Base-by-base conservation (phyloP, 495 filamentous ascomycete species). In the Tuber brumale region DNA sequence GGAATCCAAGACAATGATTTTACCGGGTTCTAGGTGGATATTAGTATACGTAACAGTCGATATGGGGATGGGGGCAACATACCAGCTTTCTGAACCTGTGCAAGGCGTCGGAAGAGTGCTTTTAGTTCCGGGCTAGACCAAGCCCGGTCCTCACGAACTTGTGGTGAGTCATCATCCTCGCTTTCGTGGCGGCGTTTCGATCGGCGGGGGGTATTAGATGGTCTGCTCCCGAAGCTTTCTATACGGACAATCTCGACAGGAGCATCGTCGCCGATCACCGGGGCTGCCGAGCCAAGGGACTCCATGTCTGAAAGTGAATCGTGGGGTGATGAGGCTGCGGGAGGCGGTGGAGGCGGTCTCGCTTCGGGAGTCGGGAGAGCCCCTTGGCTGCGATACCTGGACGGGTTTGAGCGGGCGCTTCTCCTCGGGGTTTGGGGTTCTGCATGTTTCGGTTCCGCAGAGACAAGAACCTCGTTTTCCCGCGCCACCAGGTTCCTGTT, bases 81-180 rank as follows among this genome's bases (percentile, higher is more conserved):
- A 31, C 57, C 57, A 10, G 57, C 57, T 31, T 66, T 31, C n/a
- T 66, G 57, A n/a, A 66, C 57, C 27, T 66, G 57, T 1, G 57
- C 14, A 66, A 66, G 57, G 57, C 57, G 57, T 66, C 57, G n/a
- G 27, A 66, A 66, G 27, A 66, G 57, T 31, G 57, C n/a, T 18
- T 66, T 66, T 16, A 66, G 57, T 66, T 66, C 57, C n/a, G 57
- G 57, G 27, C n/a, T 66, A 31, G 57, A 66, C 57, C 57, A 66
- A 18, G 57, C 57, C 57, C 57, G 57, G 57, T 66, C 57, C 57
- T 66, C 57, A 2, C 57, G 57, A 3, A 66, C 57, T 16, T 31
- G 57, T 12, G 57, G 57, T 66, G 57, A 66, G 57, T 31, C n/a
- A 9, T 31, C 57, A 66, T 31, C 57, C 23, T 61, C 51, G 12